Base-by-base conservation (phyloP, 2,329 filamentous ascomycete genomes). In the Fusarium succisae region DNA sequence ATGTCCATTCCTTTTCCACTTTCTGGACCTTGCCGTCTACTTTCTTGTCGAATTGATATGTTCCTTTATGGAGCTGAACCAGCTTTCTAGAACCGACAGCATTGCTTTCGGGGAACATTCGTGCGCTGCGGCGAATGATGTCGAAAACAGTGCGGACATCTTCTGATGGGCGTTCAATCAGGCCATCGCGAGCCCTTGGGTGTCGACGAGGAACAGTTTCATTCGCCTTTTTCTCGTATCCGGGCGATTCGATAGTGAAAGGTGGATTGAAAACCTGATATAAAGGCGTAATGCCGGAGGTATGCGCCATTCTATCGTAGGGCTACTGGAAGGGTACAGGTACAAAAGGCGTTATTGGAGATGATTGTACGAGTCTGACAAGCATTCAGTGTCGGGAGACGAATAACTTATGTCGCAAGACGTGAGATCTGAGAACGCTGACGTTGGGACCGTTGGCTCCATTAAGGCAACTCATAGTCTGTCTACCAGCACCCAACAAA, bases 1-100 rank as follows among this genome's bases (percentile, higher is more conserved):
- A 97, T 48, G 91, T 91, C 95, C 95, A 97, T 81, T 95, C 90
- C 89, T 97, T 97, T 67, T 97, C 93, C 26, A 96, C 91, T 83
- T 95, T 89, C 73, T 88, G 86, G 81, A 94, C 88, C 79, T 93
- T 88, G 69, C 94, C 95, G 78, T 97, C 93, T 59, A 97, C 86
- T 48, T 94, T 87, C 87, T 97, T 97, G 86, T 95, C 92, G 74
- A 97, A 86, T 87, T 95, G 95, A 86, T 95, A 96, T 75, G 88
- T 91, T 86, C 97, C 94, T 77, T 90, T 89, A 82, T 97, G 94
- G 28, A 91, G 90, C 82, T 91, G 87, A 82, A 97, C 82, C 62
- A 97, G 87, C 81, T 89, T 91, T 71, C 95, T 91, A 78, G 88
- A 89, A 74, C 93, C 95, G 65, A 93, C 86, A 55, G 91, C 91